Percentiles rank a stretch among this genome's conserved stretches.
phyloP scores from a whole-genome alignment of 768 basidiomycete genomes.

The Lanmaoa pseudosensibilis region DNA sequence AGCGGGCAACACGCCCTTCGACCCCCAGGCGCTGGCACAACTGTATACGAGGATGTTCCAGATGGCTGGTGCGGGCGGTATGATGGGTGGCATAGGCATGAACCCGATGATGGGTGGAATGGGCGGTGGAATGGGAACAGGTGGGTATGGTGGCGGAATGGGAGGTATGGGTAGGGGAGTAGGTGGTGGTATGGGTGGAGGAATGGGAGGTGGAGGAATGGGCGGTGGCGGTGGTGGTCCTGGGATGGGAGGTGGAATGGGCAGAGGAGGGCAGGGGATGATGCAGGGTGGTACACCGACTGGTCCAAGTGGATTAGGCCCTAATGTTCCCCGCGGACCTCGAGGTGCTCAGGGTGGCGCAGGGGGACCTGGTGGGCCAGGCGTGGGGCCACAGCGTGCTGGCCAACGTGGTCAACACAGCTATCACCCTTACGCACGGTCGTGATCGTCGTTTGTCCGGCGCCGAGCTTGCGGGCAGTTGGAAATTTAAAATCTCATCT shows the following conservation, averaged over 20 bases:
- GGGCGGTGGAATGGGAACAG: slow-evolving; percentile 30
- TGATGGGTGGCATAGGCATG: slow-evolving; percentile 46
- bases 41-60: slow-evolving; percentile 97
- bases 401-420: slow-evolving; percentile 73
- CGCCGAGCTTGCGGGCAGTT: background rate
- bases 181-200: slow-evolving; percentile 40
- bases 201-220: slow-evolving; percentile 36
- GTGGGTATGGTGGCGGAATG: slow-evolving; percentile 39
- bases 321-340: slow-evolving; percentile 66
- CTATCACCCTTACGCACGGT: slow-evolving; percentile 84
- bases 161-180: slow-evolving; percentile 43
- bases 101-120: slow-evolving; percentile 38
- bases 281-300: slow-evolving; percentile 38
- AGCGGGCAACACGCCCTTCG: slow-evolving; percentile 67
- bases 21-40: slow-evolving; percentile 88
- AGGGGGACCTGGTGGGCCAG: slow-evolving; percentile 48
- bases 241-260: slow-evolving; percentile 41
- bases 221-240: slow-evolving; percentile 37
- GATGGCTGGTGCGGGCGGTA: slow-evolving; percentile 61
- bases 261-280: slow-evolving; percentile 40
- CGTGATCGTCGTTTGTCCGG: slow-evolving; percentile 15
- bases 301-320: slow-evolving; percentile 46
- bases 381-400: slow-evolving; percentile 72
- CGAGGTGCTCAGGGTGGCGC: slow-evolving; percentile 56
- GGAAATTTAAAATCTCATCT: slow-evolving; percentile 16